Conservation (phyloP, 192 early-diverging fungal species). For the Glomus cerebriforme region DNA sequence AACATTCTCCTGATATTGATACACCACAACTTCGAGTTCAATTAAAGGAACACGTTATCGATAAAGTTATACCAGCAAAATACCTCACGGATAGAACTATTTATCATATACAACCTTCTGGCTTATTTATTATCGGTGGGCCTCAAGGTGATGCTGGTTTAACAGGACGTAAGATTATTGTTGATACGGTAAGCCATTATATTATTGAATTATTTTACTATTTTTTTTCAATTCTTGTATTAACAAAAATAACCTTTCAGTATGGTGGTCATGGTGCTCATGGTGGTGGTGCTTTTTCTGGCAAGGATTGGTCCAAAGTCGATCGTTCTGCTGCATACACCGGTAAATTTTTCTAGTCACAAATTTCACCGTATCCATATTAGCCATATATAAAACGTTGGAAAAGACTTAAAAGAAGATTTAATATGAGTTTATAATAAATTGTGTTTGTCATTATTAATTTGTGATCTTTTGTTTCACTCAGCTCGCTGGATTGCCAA, state of each 20-base stretch:
- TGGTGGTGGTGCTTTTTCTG: slow-evolving; percentile 97
- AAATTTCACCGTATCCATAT: too few species aligned
- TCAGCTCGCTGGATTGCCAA: slow-evolving; percentile 96
- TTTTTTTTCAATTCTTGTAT: neutral
- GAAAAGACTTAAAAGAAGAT: too few species aligned
- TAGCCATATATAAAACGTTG: too few species aligned
- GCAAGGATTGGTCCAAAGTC: slow-evolving; percentile 99
- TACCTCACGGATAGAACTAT: slow-evolving; percentile 85
- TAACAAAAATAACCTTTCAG: neutral
- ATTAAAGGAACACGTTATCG: slow-evolving; percentile 91
- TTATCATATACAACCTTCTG: slow-evolving; percentile 99
- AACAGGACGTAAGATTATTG: slow-evolving; percentile 86
- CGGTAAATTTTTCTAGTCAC: too few species aligned
- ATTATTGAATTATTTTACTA: neutral
- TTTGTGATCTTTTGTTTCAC: neutral
- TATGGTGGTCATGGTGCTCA: slow-evolving; percentile 96
- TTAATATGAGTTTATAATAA: too few species aligned
- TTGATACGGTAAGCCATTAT: slow-evolving; percentile 53
- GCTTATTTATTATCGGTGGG: slow-evolving; percentile 98
- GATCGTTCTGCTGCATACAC: slow-evolving; percentile 98
- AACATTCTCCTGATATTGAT: slow-evolving; percentile 90
- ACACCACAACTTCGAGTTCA: slow-evolving; percentile 82
- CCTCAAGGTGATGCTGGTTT: slow-evolving; percentile 99
- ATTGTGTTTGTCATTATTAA: neutral
- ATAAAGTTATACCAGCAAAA: slow-evolving; percentile 89